These are phyloP conservation scores for Chaetoceros tenuissimus DNA, from an alignment of 108 stramenopile genomes.

Conservation along the genomic window DNA sequence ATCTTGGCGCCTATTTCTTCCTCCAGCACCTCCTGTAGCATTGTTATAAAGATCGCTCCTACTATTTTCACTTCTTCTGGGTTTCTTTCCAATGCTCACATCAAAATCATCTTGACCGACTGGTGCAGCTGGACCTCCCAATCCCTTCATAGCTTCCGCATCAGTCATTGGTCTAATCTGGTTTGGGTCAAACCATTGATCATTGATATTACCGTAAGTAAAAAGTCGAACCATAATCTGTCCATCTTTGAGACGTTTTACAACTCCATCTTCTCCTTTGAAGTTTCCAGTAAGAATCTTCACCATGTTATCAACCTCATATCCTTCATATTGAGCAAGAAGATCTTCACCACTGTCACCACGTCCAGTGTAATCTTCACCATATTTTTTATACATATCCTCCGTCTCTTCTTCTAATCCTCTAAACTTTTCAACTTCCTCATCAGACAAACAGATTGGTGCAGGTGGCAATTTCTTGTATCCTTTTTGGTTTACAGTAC, in stretches of 20 bases:
- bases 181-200: conserved; percentile 70
- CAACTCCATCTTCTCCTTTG: conserved; percentile 66
- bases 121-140: conserved; percentile 55
- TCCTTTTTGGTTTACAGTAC: conserved; percentile 69
- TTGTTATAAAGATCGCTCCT: conserved; percentile 23
- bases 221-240: conserved; percentile 61
- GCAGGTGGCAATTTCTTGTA: conserved; percentile 68
- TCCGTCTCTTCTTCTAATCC: conserved; percentile 62
- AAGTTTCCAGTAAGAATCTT: conserved; percentile 56
- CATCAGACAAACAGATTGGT: conserved; percentile 54
- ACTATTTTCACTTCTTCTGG: conserved; percentile 8
- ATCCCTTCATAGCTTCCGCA: conserved; percentile 48
- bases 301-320: conserved; percentile 76
- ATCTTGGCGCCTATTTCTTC: conserved; percentile 62
- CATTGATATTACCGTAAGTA: conserved; percentile 67
- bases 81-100: conserved; percentile 31
- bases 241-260: conserved; percentile 64
- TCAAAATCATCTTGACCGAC: conserved; percentile 54
- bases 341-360: conserved; percentile 35
- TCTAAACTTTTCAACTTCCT: conserved; percentile 69
- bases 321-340: conserved; percentile 45
- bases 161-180: conserved; percentile 61
- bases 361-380: conserved; percentile 30
- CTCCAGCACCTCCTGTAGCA: conserved; percentile 22
- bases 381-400: conserved; percentile 38